These are phyloP conservation scores for Aristolochia contorta DNA, from an alignment of 164 flowering plant genomes.

Conservation along the genomic window DNA sequence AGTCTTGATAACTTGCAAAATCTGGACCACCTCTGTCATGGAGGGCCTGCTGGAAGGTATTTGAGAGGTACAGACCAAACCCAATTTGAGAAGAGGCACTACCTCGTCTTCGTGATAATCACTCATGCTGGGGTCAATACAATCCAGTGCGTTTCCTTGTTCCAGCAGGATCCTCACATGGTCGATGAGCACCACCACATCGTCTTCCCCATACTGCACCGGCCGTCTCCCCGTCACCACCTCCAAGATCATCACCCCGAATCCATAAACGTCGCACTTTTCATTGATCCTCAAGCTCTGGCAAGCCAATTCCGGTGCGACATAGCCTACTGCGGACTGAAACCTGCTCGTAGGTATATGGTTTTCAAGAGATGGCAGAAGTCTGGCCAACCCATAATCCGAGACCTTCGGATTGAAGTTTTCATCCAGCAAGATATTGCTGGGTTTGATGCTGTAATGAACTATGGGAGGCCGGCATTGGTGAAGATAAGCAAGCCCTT, in stretches of 20 bases:
- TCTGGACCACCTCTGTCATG: constrained; percentile 87
- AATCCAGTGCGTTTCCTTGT: constrained; percentile 69
- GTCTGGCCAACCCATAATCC: constrained; percentile 77
- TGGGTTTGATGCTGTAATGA: constrained; percentile 81
- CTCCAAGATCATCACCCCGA: constrained; percentile 75
- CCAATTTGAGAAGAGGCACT: constrained; percentile 77
- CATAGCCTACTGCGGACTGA: constrained; percentile 74
- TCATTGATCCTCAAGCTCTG: constrained; percentile 81
- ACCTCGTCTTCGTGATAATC: constrained; percentile 83
- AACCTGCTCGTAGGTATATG: constrained; percentile 55
- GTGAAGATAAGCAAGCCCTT: constrained; percentile 82
- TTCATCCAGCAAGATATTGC: constrained; percentile 81
- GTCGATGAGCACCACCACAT: constrained; percentile 61
- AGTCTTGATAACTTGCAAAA: constrained; percentile 77
- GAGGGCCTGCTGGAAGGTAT: constrained; percentile 93
- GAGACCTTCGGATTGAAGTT: constrained; percentile 58
- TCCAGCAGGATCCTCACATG: constrained; percentile 69
- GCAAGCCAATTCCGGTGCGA: constrained; percentile 91
- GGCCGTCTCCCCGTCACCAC: constrained; percentile 79
- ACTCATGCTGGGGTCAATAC: constrained; percentile 61
- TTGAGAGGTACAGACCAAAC: constrained; percentile 87
- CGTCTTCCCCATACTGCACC: constrained; percentile 92
- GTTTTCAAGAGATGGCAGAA: constrained; percentile 58
- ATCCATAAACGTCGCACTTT: constrained; percentile 81
- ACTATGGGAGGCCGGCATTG: constrained; percentile 77